A percentile compares a stretch with the other conserved stretches of the same genome.
These are phyloP conservation scores for Grigorovia yakushimaensis DNA, from an alignment of 805 yeast genomes.

Conservation along the genomic window DNA sequence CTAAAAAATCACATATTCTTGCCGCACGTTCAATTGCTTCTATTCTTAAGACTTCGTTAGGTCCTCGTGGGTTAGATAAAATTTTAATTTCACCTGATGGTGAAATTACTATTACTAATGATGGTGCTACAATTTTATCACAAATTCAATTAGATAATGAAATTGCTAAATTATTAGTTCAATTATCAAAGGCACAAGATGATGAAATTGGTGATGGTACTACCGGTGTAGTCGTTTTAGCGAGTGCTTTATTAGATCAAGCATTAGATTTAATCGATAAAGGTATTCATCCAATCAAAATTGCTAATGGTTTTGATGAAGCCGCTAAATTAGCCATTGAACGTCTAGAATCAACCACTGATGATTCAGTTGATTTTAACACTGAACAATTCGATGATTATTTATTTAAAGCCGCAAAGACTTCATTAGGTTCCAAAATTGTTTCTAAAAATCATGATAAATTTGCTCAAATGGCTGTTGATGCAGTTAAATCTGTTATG, in stretches of 20 bases:
- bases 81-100: slow-evolving; percentile 93
- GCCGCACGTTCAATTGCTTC: slow-evolving; percentile 95
- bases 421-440: slow-evolving; percentile 90
- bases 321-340: slow-evolving; percentile 87
- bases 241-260: slow-evolving; percentile 89
- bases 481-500: slow-evolving; percentile 85
- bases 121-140: slow-evolving; percentile 92
- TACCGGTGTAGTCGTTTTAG: slow-evolving; percentile 95
- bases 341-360: slow-evolving; percentile 68
- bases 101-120: slow-evolving; percentile 95
- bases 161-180: slow-evolving; percentile 91
- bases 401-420: slow-evolving; percentile 83
- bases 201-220: slow-evolving; percentile 99
- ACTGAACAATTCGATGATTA: slow-evolving; percentile 32
- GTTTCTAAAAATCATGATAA: slow-evolving; percentile 89
- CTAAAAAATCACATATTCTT: slow-evolving; percentile 74
- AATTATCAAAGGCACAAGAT: slow-evolving; percentile 88
- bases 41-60: slow-evolving; percentile 83
- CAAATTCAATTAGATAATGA: slow-evolving; percentile 96
- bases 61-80: slow-evolving; percentile 98
- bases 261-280: slow-evolving; percentile 89
- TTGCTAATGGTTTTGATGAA: slow-evolving; percentile 95
- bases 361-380: slow-evolving; percentile 38
- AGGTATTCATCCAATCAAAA: slow-evolving; percentile 94
- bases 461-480: slow-evolving; percentile 96